Evolutionary conservation across 2,329 filamentous ascomycete genomes (phyloP), one percentile per base, ranked within the genome.

Genomic region (Sarocladium brachiariae): DNA sequence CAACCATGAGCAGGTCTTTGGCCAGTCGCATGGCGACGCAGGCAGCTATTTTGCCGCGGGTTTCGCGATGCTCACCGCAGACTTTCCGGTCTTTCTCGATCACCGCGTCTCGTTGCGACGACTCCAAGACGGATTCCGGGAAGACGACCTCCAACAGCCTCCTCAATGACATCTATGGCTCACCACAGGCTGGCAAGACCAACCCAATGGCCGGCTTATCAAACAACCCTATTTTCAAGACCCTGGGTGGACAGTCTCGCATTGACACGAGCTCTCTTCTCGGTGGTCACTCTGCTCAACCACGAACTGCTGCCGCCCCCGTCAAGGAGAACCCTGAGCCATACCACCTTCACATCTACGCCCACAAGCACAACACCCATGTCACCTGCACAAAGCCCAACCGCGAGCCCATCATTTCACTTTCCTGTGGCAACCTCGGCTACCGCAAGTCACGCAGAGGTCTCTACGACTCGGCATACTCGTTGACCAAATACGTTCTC

Each of bases 361-460:
- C 86, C 24, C 85, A 87, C 66, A 95, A 89, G 72, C 93, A 96
- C 79, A 99, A 99, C 73, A 93, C 89, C 18, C 89, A 97, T 69
- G 80, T 99, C 61, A 96, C 91, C 1, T 80, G 96, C 57, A 89
- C 90, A 19, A 84, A 85, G 61, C 91, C 93, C 24, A 84, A 89
- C 65, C 78, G 86, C 45, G 80, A 89, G 56, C 80, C 89, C 24
- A 79, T 97, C 56, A 75, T 99, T 56, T 89, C 85, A 11, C 69
- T 95, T 59, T 87, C 87, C 2, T 80, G 84, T 53, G 93, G 93
- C 46, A 90, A 96, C 62, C 81, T 99, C 53, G 92, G 92, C n/a
- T 96, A 96, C 72, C 80, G 78, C 61, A 95, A 97, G 71, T 75
- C 81, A 16, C 81, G 84, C 47, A 81, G 93, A 57, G 84, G 87